Evolutionary conservation across 2,329 filamentous ascomycete genomes (phyloP).

Genomic region (Aspergillus fumigatiaffinis): DNA sequence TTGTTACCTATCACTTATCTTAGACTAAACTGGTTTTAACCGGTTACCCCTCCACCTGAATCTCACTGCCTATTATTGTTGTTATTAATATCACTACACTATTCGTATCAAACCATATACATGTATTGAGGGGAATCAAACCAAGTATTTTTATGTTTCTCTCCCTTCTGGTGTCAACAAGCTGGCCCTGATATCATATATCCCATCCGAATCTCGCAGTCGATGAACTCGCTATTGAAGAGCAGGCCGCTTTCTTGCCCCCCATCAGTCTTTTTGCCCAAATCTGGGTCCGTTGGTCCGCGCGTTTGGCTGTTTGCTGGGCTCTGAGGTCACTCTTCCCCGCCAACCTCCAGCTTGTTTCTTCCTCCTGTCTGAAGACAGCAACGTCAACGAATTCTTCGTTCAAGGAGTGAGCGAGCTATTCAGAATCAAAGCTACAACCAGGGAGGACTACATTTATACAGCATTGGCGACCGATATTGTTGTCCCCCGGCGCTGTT

Average conservation of each 20-base stretch:
- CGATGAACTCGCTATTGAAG: constrained; percentile 30
- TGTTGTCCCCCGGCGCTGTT: not conserved
- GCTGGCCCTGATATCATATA: not conserved
- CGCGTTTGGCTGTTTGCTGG: constrained; percentile 11
- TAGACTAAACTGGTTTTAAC: not conserved
- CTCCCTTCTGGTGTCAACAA: not conserved
- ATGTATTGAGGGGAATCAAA: not conserved
- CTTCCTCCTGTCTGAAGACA: not conserved
- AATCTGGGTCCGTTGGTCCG: constrained; percentile 15
- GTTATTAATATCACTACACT: not conserved
- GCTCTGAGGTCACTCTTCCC: constrained; percentile 16
- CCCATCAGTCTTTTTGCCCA: constrained; percentile 8
- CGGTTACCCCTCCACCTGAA: not conserved
- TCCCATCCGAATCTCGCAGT: constrained; percentile 2
- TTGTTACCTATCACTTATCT: not conserved
- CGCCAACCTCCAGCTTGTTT: constrained; percentile 8
- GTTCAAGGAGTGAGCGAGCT: not conserved
- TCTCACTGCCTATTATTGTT: not conserved
- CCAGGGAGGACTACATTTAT: not conserved
- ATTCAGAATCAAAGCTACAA: not conserved
- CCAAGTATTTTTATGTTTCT: not conserved
- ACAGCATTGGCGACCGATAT: not conserved
- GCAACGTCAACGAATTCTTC: not conserved
- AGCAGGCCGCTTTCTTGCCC: constrained; percentile 8
- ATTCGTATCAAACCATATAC: not conserved